A percentile compares a stretch with the other conserved stretches of the same genome.
Evolutionary conservation across 768 basidiomycete species (phyloP).

Genomic region (Amanita exitialis): DNA sequence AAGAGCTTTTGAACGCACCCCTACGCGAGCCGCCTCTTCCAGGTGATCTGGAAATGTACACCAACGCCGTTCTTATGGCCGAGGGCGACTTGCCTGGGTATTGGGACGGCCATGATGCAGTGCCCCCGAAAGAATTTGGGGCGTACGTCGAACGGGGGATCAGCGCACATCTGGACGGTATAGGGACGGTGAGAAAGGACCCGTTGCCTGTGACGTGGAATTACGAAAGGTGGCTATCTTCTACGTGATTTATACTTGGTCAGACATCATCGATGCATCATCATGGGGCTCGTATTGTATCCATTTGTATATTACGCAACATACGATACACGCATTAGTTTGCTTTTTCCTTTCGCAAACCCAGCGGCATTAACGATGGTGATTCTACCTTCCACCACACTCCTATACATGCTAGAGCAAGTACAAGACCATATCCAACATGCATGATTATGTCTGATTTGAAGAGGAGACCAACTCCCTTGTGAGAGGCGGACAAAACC

Average conservation of each 20-base stretch:
- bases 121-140: constrained; percentile 32
- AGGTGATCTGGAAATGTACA: constrained; percentile 32
- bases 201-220: constrained; percentile 26
- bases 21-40: constrained; percentile 47
- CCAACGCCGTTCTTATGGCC: constrained; percentile 38
- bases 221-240: constrained; percentile 33
- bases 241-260: background rate
- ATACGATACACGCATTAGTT: background rate
- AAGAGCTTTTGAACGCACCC: constrained; percentile 22
- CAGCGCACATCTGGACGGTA: constrained; percentile 24
- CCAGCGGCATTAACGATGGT: background rate
- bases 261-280: no score
- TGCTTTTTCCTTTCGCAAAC: background rate
- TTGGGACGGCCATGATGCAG: constrained; percentile 23
- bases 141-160: constrained; percentile 33
- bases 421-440: constrained; percentile 6
- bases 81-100: constrained; percentile 23
- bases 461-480: constrained; percentile 5
- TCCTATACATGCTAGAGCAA: constrained; percentile 9
- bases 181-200: constrained; percentile 17
- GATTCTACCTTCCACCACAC: constrained; percentile 8
- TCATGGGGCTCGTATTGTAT: background rate
- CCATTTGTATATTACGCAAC: background rate
- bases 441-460: constrained; percentile 3
- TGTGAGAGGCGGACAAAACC: background rate